Evolutionary conservation across 1,284 basidiomycete species (phyloP).

Genomic region (Singerocomus rubriflavus): DNA sequence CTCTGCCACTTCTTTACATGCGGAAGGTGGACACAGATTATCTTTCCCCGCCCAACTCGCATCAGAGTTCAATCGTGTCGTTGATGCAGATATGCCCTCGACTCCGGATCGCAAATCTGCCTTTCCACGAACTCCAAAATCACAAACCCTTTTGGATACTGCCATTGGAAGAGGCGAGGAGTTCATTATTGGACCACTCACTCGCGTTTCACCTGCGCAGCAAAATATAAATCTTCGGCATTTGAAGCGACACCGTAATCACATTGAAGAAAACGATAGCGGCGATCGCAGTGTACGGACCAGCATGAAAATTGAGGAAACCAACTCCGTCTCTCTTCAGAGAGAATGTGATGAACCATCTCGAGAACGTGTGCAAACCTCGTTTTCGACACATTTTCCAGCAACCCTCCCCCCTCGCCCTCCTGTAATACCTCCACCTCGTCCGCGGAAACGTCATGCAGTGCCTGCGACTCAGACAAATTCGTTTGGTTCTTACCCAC

Average conservation of each 20-base stretch:
- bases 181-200: slow-evolving; percentile 22
- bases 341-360: slow-evolving; percentile 9
- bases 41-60: slow-evolving; percentile 11
- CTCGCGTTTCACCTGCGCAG: slow-evolving; percentile 27
- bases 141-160: slow-evolving; percentile 24
- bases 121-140: slow-evolving; percentile 23
- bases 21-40: slow-evolving; percentile 6
- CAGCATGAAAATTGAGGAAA: slow-evolving; percentile 24
- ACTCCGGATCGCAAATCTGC: slow-evolving; percentile 11
- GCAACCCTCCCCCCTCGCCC: slow-evolving; percentile 15
- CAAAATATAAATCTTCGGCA: slow-evolving; percentile 32
- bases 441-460: slow-evolving; percentile 19
- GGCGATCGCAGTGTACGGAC: slow-evolving; percentile 32
- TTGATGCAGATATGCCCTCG: neutral
- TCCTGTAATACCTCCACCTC: slow-evolving; percentile 26
- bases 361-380: neutral
- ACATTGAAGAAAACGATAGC: slow-evolving; percentile 24
- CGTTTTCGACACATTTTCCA: neutral
- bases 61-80: slow-evolving; percentile 10
- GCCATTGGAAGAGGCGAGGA: slow-evolving; percentile 12
- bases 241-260: slow-evolving; percentile 26
- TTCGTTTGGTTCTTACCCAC: slow-evolving; percentile 5
- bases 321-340: slow-evolving; percentile 1
- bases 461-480: neutral
- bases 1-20: slow-evolving; percentile 3